phyloP scores from a whole-genome alignment of 257 asterid genomes.

The Solanum chilense region DNA sequence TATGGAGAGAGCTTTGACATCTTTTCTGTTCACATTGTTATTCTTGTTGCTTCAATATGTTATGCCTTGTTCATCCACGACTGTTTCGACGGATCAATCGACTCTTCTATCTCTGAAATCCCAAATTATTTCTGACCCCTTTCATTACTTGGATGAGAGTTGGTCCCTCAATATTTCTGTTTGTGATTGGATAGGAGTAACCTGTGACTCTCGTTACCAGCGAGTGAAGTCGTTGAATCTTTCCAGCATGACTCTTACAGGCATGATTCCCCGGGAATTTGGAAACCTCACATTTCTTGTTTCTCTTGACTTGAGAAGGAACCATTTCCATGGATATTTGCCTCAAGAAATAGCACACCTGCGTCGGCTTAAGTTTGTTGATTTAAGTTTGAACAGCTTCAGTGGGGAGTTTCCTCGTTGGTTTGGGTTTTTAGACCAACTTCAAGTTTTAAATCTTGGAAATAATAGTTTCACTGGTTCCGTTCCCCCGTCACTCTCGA shows the following conservation, averaged over 20 bases:
- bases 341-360: not conserved
- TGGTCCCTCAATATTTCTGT: not conserved
- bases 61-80: not conserved
- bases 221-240: not conserved
- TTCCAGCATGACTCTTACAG: not conserved
- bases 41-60: not conserved
- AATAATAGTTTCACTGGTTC: not conserved
- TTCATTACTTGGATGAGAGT: not conserved
- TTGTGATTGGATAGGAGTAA: not conserved
- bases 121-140: not conserved
- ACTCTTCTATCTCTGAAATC: not conserved
- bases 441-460: not conserved
- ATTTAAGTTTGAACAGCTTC: not conserved
- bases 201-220: not conserved
- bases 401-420: not conserved
- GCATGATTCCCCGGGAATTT: accelerated
- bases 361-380: not conserved
- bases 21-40: no score
- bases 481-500: no score
- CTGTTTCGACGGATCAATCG: not conserved
- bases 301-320: not conserved
- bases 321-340: not conserved
- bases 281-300: not conserved
- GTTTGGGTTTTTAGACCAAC: not conserved
- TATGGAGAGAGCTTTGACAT: not conserved